Evolutionary conservation across 2,329 filamentous ascomycete species (phyloP), one percentile per base, ranked within the genome.

Genomic region (Microdochium trichocladiopsis): DNA sequence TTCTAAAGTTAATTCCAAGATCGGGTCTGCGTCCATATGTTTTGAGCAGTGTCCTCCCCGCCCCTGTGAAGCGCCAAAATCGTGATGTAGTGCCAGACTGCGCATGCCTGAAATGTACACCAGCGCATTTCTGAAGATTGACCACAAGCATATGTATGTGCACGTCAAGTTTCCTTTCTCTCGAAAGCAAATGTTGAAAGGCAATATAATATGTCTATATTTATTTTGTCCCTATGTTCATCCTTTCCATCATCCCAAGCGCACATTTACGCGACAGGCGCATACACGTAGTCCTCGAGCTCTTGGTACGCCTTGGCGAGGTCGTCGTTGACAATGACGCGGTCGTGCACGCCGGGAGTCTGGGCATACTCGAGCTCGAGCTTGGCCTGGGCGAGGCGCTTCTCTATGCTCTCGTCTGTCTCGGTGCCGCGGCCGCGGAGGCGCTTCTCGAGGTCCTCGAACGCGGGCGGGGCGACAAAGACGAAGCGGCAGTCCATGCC

Each of bases 381-480:
- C 68, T 79, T 77, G 2, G 90, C 90, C 69, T 90, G 88, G 12
- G 73, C 70, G 52, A 95, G 71, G 49, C 90, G 77, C 69, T 87
- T 85, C 63, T 77, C 73, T 51, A 95, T 75, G 49, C 77, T 83
- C 50, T 86, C 84, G 69, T 93, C 88, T 50, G 76, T 81, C 69
- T 94, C 90, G n/a, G 89, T 93, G 9, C 84, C 86, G 53, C 90
- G 78, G 31, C 86, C 87, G 47, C 88, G 79, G 50, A 95, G 75
- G 41, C 90, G 79, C 63, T 79, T 67, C 74, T 95, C 91, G 36
- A 96, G 77, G 49, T 83, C 78, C 61, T 87, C 83, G 58, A 88
- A 72, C 3, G 81, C 87, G 0, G 92, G 93, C 12, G 92, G 92
- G 33, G 87, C 82, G 56, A 96, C 80, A 70, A 96, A 96, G 58